A percentile compares a stretch with the other conserved stretches of the same genome.
Conservation (phyloP, 768 basidiomycete species). For the Plicaturopsis crispa region DNA sequence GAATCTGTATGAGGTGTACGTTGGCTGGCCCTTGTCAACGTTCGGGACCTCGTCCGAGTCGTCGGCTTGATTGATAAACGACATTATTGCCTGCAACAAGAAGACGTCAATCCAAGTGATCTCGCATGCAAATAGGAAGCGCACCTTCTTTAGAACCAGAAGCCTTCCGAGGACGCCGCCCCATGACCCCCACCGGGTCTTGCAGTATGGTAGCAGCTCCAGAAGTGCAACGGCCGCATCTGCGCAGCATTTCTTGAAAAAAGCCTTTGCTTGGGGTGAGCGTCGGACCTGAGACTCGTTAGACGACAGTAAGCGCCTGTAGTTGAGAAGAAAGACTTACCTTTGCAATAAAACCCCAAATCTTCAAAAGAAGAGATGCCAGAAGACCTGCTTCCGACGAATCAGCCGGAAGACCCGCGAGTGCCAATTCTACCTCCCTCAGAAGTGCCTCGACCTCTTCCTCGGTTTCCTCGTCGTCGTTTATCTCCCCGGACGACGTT, state of each 20-base stretch:
- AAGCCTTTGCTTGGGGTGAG: background rate
- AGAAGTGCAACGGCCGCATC: background rate
- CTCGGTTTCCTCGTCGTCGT: too few species aligned
- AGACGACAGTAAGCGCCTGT: too few species aligned
- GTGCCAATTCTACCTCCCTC: too few species aligned
- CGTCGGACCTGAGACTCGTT: slow-evolving; percentile 2
- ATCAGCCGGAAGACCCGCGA: too few species aligned
- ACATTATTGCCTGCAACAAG: background rate
- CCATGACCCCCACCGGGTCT: slow-evolving; percentile 2
- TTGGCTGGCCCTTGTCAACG: slow-evolving; percentile 14
- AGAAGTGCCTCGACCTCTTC: too few species aligned
- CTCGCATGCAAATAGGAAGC: background rate
- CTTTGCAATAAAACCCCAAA: background rate
- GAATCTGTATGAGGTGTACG: slow-evolving; percentile 16
- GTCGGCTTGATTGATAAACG: background rate
- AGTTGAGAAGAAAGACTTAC: too few species aligned
- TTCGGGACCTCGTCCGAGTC: slow-evolving; percentile 13
- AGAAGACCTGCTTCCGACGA: too few species aligned
- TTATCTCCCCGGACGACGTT: too few species aligned
- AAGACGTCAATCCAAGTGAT: background rate
- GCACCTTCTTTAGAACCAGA: background rate
- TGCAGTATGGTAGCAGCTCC: slow-evolving; percentile 2
- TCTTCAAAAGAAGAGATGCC: background rate
- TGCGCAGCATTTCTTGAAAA: slow-evolving; percentile 1
- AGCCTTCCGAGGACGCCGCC: background rate